Evolutionary conservation across 2,329 filamentous ascomycete species (phyloP).

Genomic region (Polychaeton citri): DNA sequence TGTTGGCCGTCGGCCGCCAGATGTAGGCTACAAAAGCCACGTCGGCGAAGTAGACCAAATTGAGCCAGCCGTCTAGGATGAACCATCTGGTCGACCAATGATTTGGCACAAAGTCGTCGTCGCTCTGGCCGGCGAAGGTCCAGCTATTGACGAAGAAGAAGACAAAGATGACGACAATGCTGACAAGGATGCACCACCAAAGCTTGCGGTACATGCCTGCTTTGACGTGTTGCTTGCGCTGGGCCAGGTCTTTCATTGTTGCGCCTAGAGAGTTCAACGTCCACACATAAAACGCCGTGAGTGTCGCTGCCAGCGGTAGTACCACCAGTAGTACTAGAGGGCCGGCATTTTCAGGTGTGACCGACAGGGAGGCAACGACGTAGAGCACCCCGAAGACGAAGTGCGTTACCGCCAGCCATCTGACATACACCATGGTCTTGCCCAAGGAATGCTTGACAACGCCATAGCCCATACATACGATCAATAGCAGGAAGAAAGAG

Average conservation of each 20-base stretch:
- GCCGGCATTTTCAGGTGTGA: constrained; percentile 79
- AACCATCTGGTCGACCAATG: constrained; percentile 99
- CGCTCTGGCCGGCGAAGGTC: constrained; percentile 72
- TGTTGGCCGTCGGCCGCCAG: constrained; percentile 93
- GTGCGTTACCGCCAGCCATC: constrained; percentile 79
- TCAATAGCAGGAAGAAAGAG: constrained; percentile 93
- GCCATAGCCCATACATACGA: constrained; percentile 98
- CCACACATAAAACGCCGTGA: constrained; percentile 98
- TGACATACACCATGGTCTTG: constrained; percentile 86
- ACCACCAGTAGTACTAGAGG: constrained; percentile 88
- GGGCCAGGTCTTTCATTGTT: constrained; percentile 90
- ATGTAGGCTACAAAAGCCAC: constrained; percentile 88
- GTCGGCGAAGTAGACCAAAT: constrained; percentile 88
- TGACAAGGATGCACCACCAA: constrained; percentile 92
- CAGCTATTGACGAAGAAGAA: constrained; percentile 99
- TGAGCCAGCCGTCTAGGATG: constrained; percentile 91
- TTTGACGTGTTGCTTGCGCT: constrained; percentile 88
- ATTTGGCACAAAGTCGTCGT: constrained; percentile 83
- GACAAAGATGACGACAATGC: constrained; percentile 87
- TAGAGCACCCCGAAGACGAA: constrained; percentile 94
- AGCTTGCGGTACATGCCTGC: constrained; percentile 94
- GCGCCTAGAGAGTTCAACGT: constrained; percentile 88
- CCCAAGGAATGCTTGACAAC: constrained; percentile 91
- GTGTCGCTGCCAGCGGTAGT: constrained; percentile 74
- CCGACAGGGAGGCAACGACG: constrained; percentile 72